These are phyloP conservation scores for Phoma sp. DNA, from an alignment of 2,329 filamentous ascomycete genomes.

Conservation along the genomic window DNA sequence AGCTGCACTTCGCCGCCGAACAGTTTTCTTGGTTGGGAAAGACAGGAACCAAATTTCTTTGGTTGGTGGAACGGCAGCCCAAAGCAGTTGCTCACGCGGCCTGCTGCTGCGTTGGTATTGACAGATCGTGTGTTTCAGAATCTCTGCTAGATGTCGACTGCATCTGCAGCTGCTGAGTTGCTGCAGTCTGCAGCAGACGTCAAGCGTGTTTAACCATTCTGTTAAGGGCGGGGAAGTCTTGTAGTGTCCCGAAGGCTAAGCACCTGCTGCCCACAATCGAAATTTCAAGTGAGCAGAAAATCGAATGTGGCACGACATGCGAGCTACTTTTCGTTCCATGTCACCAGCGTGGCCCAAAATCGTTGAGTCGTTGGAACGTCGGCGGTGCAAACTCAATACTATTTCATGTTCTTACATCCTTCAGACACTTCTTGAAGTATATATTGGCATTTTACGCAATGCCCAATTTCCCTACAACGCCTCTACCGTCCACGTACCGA, in stretches of 20 bases:
- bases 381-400: neutral
- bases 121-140: constrained; percentile 35
- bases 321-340: constrained; percentile 11
- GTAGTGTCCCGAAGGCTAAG: constrained; percentile 8
- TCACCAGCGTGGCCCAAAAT: constrained; percentile 3
- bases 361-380: constrained; percentile 1
- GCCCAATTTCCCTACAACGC: constrained; percentile 16
- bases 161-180: constrained; percentile 17
- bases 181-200: constrained; percentile 21
- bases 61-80: constrained; percentile 32
- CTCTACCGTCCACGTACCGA: constrained; percentile 7
- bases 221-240: constrained; percentile 13
- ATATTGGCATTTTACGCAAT: neutral
- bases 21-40: constrained; percentile 9
- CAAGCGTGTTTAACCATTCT: constrained; percentile 22
- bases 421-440: neutral
- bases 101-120: constrained; percentile 15
- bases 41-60: constrained; percentile 2
- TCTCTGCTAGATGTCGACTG: constrained; percentile 5
- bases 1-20: constrained; percentile 35
- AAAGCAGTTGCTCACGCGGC: constrained; percentile 21
- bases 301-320: constrained; percentile 8
- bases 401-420: neutral
- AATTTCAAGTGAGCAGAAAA: neutral
- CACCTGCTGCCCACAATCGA: constrained; percentile 8